Percentiles rank a stretch among this genome's conserved stretches.
Evolutionary conservation across 2,329 filamentous ascomycete genomes (phyloP).

Genomic region (Ophidiomyces ophidiicola): DNA sequence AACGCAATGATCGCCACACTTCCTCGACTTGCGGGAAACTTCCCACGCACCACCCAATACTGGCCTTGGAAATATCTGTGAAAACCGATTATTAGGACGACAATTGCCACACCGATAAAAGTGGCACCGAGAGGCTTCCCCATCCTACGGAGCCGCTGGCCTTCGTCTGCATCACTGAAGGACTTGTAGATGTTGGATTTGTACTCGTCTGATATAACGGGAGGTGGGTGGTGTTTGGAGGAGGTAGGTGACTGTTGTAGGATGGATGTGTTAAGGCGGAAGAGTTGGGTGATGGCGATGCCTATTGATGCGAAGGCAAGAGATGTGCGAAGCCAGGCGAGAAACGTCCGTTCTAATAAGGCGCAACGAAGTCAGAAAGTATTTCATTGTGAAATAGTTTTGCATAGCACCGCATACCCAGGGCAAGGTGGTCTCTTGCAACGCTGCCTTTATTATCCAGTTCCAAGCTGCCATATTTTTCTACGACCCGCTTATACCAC

Average conservation of each 20-base stretch:
- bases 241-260: conserved; percentile 12
- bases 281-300: conserved; percentile 54
- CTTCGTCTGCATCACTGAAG: conserved; percentile 14
- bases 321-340: conserved; percentile 55
- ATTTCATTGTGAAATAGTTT: conserved; percentile 11
- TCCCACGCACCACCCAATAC: conserved; percentile 54
- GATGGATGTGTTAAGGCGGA: conserved; percentile 49
- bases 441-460: conserved; percentile 56
- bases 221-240: conserved; percentile 15
- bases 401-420: no score
- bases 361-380: no score
- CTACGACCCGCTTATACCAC: conserved; percentile 40
- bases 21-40: conserved; percentile 52
- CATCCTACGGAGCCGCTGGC: conserved; percentile 36
- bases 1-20: conserved; percentile 48
- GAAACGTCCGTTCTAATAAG: conserved; percentile 50
- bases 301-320: conserved; percentile 55
- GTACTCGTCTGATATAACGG: conserved; percentile 18
- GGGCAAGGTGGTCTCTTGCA: conserved; percentile 51
- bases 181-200: conserved; percentile 15
- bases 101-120: conserved; percentile 49
- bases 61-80: conserved; percentile 56
- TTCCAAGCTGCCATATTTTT: conserved; percentile 51
- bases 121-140: conserved; percentile 53
- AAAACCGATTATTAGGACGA: conserved; percentile 51